Base-by-base conservation (phyloP, 768 basidiomycete genomes). In the Panaeolus papilionaceus region DNA sequence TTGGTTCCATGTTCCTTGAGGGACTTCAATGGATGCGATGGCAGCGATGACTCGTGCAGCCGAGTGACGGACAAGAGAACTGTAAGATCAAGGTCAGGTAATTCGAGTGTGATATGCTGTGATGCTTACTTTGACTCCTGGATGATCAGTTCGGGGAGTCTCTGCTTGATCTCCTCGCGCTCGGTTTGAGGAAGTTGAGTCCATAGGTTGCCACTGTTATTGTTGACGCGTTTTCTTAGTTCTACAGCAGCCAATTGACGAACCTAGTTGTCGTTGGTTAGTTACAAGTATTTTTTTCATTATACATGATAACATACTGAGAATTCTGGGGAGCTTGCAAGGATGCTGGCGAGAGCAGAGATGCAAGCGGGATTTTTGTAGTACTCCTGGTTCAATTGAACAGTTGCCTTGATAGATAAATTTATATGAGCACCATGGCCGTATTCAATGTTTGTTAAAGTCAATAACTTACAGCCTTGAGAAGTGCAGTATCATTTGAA, bases 221-320 rank as follows among this genome's bases (percentile, higher is more conserved):
- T 86, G 33, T 85, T 78, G 68, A 98, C 88, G 67, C 97, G 93
- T 84, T 99, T 99, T 73, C 97, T 88, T 77, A 98, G 85, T 81
- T 99, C 98, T 65, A 98, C 96, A 8, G 96, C 96, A 61, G 96
- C 94, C 23, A 99, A 87, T 88, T 99, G 98, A 69, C 96, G 93
- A 70, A 98, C 90, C 96, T 99, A 75, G 61, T 51, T 38, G 51
- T 9, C 62, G 66, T 68, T 16, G 45, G 64, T 45, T 64, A 47
- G 49, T 62, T 62, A 39, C 64, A 62, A 69, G 63, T n/a, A 49
- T 63, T 51, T 67, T 68, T 61, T 66, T 68, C 23, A 26, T 67
- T 28, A 61, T 18, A 65, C 38, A 69, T 64, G 66, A 37, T 61
- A 54, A 85, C 95, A 78, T 74, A 98, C 96, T 64, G 91, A 82